Evolutionary conservation across 1,284 basidiomycete species (phyloP).

Genomic region (Tranzscheliella williamsii): DNA sequence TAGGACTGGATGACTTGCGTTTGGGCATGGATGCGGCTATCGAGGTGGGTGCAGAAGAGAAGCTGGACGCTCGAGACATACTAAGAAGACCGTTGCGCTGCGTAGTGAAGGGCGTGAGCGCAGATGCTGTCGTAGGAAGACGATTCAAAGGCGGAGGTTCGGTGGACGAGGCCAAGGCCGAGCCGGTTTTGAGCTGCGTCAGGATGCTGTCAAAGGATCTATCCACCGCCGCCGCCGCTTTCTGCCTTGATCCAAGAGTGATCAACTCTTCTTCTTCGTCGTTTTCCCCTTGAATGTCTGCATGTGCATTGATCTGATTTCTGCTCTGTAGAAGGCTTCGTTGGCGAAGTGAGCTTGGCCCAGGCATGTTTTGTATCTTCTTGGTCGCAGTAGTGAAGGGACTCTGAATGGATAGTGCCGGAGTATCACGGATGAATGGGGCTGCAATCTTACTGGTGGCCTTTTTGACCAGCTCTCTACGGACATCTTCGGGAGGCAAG

Average conservation of each 20-base stretch:
- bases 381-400: slow-evolving; percentile 7
- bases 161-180: slow-evolving; percentile 1
- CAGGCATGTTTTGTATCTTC: not conserved
- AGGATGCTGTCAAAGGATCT: slow-evolving; percentile 35
- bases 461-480: slow-evolving; percentile 12
- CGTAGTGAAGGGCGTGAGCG: not conserved
- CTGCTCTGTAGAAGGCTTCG: slow-evolving; percentile 2
- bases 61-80: slow-evolving; percentile 39
- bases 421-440: slow-evolving; percentile 19
- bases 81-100: slow-evolving; percentile 14
- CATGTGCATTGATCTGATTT: not conserved
- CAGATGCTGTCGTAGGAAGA: not conserved
- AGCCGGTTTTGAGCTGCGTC: slow-evolving; percentile 19
- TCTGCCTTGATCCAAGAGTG: slow-evolving; percentile 28
- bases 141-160: slow-evolving; percentile 1
- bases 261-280: slow-evolving; percentile 25
- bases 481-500: slow-evolving; percentile 7
- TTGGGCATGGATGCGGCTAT: slow-evolving; percentile 2
- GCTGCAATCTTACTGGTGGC: slow-evolving; percentile 23
- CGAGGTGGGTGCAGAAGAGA: slow-evolving; percentile 18
- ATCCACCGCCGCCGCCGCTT: slow-evolving; percentile 28
- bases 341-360: not conserved
- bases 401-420: slow-evolving; percentile 9
- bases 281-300: not conserved
- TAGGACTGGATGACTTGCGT: slow-evolving; percentile 9